These are phyloP conservation scores for Catenaria anguillulae DNA, from an alignment of 371 early-diverging fungal genomes.

Conservation along the genomic window DNA sequence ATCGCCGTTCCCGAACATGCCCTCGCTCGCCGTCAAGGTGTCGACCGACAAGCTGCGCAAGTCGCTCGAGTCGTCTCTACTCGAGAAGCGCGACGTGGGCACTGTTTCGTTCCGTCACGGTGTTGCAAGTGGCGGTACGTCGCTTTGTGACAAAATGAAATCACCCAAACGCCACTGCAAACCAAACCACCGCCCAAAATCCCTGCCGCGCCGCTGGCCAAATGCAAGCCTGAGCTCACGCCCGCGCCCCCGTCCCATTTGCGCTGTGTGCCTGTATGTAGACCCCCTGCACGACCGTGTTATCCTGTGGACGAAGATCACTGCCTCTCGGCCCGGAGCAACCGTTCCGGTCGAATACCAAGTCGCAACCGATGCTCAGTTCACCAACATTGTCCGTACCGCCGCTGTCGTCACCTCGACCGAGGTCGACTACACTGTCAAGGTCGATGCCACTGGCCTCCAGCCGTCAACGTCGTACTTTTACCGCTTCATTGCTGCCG, in stretches of 20 bases:
- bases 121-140: not conserved
- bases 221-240: too few species aligned
- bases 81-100: not conserved
- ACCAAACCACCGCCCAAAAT: too few species aligned
- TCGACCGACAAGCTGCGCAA: not conserved
- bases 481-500: not conserved
- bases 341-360: not conserved
- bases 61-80: too few species aligned
- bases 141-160: not conserved
- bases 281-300: not conserved
- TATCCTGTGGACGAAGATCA: constrained; percentile 5
- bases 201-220: too few species aligned
- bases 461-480: not conserved
- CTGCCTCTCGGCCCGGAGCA: not conserved
- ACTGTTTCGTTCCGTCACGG: not conserved
- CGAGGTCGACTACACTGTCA: constrained; percentile 4
- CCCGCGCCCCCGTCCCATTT: too few species aligned
- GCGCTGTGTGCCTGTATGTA: too few species aligned
- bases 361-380: not conserved
- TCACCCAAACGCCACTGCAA: too few species aligned
- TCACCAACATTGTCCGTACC: not conserved
- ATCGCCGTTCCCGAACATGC: not conserved
- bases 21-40: not conserved
- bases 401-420: not conserved
- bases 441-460: constrained; percentile 3